These are phyloP conservation scores for Solanum sejunctum DNA, from an alignment of 257 asterid species.

Conservation along the genomic window DNA sequence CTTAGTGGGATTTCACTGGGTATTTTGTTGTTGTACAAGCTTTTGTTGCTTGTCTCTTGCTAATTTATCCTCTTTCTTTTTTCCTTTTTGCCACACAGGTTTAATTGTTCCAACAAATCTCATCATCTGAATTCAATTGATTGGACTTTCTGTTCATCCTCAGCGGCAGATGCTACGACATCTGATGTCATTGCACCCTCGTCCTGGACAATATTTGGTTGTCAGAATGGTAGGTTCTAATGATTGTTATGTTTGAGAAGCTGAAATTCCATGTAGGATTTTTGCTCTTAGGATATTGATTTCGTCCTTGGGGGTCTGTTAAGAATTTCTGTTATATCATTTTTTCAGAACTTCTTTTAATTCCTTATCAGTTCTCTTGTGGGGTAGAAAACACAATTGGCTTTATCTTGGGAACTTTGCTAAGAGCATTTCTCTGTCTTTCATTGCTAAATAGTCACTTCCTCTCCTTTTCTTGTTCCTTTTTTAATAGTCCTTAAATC, in stretches of 20 bases:
- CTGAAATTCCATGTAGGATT: neutral
- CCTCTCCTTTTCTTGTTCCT: neutral
- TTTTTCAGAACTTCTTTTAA: neutral
- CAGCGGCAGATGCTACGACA: conserved; percentile 52
- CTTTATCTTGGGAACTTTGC: neutral
- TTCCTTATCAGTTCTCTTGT: neutral
- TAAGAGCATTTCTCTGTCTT: neutral
- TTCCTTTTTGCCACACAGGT: conserved; percentile 18
- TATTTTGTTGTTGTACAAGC: no score
- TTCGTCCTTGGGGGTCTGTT: neutral
- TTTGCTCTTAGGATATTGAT: neutral
- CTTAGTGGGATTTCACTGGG: no score
- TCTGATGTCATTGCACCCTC: conserved; percentile 92
- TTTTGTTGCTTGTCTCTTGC: neutral
- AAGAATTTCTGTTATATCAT: neutral
- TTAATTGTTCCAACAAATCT: conserved; percentile 41
- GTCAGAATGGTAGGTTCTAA: conserved; percentile 70
- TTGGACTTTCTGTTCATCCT: conserved; percentile 76
- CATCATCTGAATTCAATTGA: conserved; percentile 38
- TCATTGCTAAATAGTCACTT: neutral
- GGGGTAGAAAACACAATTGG: neutral
- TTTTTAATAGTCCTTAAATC: conserved; percentile 2
- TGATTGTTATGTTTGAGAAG: conserved; percentile 9
- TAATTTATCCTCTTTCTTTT: neutral
- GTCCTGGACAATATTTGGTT: conserved; percentile 94